Base-by-base conservation (phyloP, 306 rosid genomes). In the Vicia sativa region DNA sequence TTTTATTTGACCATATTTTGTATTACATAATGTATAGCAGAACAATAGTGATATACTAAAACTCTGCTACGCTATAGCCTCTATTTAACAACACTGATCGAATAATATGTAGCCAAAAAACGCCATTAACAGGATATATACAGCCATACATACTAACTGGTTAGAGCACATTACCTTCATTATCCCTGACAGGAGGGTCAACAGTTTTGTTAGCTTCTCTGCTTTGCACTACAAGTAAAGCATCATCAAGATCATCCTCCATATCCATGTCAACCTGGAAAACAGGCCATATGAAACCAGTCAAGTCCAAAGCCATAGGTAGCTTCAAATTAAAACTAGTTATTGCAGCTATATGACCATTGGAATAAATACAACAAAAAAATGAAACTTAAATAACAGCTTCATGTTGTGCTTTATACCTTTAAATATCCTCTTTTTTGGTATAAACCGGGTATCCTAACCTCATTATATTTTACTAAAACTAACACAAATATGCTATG, bases 241-340 rank as follows among this genome's bases (percentile, higher is more conserved):
- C 50, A 42, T 71, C 89, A 48, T 77, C 87, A 63, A 72, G 8
- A 76, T 83, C 95, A 63, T 90, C 99, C 68, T 85, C 99, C 95
- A 86, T 90, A 75, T 88, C 96, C 97, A 93, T 93, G 85, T 93
- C 99, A 65, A 93, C 97, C 99, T 93, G 85, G 72, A 67, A 79
- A 62, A 83, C 19, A 54, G 56, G 48, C 15, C 68, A 77, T 16
- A 45, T 29, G 43, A 65, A 72, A 67, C 66, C 52, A 55, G 29
- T 42, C 70, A 72, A 72, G 64, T 48, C 19, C 29, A 13, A 21
- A 34, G 12, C 11, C 67, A 34, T 45, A 60, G 12, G 11, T 34
- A 58, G 23, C 65, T 14, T 59, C 65, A 35, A 59, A 59, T 59
- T 59, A 34, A 34, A 35, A 59, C 13, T 55, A 54, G 16, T 54